Conservation (phyloP, 2,329 filamentous ascomycete genomes). For the Chrysoporthe austroafricana region DNA sequence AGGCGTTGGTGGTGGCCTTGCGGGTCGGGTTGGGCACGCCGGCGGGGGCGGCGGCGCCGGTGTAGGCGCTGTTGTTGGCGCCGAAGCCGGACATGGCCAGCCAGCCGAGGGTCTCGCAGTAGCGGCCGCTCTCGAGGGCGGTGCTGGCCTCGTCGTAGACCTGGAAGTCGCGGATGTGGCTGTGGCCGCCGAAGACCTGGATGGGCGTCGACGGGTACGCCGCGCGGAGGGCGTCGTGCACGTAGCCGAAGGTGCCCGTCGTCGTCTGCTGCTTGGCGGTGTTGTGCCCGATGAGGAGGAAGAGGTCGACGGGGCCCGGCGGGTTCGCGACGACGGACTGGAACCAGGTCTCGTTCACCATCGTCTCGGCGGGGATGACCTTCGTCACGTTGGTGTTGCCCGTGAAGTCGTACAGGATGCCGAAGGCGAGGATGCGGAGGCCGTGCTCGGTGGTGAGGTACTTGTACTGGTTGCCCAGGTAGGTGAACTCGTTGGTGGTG, state of each 20-base stretch:
- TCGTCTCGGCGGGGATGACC: slow-evolving; percentile 56
- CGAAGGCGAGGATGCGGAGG: slow-evolving; percentile 49
- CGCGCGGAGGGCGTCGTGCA: slow-evolving; percentile 63
- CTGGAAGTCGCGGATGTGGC: slow-evolving; percentile 66
- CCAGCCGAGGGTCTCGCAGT: slow-evolving; percentile 72
- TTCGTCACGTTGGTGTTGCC: slow-evolving; percentile 66
- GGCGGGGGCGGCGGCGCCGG: slow-evolving; percentile 40
- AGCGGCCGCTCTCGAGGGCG: slow-evolving; percentile 65
- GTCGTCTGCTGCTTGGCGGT: slow-evolving; percentile 51
- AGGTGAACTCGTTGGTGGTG: slow-evolving; percentile 44
- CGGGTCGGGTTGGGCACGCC: slow-evolving; percentile 46
- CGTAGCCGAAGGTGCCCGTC: slow-evolving; percentile 47
- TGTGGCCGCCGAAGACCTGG: slow-evolving; percentile 68
- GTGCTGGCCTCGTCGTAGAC: slow-evolving; percentile 66
- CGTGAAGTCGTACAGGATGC: slow-evolving; percentile 51
- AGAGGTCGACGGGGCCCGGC: slow-evolving; percentile 62
- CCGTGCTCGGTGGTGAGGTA: slow-evolving; percentile 49
- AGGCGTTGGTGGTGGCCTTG: slow-evolving; percentile 42
- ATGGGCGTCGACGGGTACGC: slow-evolving; percentile 61
- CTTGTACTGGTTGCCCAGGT: slow-evolving; percentile 48
- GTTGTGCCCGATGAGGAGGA: slow-evolving; percentile 67
- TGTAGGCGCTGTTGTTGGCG: slow-evolving; percentile 47
- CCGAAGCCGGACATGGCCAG: slow-evolving; percentile 65
- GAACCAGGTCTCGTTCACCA: slow-evolving; percentile 64
- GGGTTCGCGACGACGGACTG: slow-evolving; percentile 54